phyloP scores from a whole-genome alignment of 306 rosid genomes.

The Boehmeria nivea region DNA sequence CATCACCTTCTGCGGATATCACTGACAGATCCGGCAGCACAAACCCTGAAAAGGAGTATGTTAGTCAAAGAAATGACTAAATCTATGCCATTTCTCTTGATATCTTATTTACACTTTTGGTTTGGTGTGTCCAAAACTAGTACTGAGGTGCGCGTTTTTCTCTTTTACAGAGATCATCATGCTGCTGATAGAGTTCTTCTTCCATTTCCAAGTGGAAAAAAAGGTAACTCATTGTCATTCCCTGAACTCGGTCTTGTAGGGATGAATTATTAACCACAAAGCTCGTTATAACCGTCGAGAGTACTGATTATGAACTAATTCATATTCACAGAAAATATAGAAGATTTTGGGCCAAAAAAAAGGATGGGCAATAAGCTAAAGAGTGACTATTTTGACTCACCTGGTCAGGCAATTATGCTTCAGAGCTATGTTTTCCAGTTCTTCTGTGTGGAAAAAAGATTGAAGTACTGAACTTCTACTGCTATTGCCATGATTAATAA shows the following conservation, averaged over 20 bases:
- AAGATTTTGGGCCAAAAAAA: conserved; percentile 33
- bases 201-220: conserved; percentile 28
- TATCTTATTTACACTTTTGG: background rate
- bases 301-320: conserved; percentile 1
- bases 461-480: conserved; percentile 39
- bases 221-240: conserved; percentile 35
- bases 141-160: conserved; percentile 7
- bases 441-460: conserved; percentile 63
- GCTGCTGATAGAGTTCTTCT: conserved; percentile 32
- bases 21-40: conserved; percentile 26
- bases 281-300: background rate
- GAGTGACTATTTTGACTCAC: conserved; percentile 27
- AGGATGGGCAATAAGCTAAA: conserved; percentile 27
- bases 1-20: conserved; percentile 33
- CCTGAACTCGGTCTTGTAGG: conserved; percentile 4
- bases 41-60: conserved; percentile 43
- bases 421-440: conserved; percentile 65
- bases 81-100: conserved; percentile 15
- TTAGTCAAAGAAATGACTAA: conserved; percentile 1
- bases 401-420: conserved; percentile 56
- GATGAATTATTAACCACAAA: too few species aligned
- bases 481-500: conserved; percentile 23
- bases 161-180: conserved; percentile 36
- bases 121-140: background rate
- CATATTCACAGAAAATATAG: conserved; percentile 28